Conservation (phyloP, 164 flowering plant genomes). For the Magnolia sinica region DNA sequence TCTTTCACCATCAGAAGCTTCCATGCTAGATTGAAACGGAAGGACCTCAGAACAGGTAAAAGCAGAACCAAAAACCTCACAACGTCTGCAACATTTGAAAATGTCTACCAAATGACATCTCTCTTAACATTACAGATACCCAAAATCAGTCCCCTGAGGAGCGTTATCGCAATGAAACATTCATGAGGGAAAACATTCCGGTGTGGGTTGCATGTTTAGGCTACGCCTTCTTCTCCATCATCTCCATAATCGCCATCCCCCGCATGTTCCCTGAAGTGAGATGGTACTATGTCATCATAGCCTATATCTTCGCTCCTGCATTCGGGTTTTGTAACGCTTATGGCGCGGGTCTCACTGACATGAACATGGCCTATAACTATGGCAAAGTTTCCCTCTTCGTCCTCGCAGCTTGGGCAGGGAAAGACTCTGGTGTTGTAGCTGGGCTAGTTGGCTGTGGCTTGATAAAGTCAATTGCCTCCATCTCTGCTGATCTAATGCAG, state of each 20-base stretch:
- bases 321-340: slow-evolving; percentile 94
- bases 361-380: slow-evolving; percentile 86
- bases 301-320: slow-evolving; percentile 77
- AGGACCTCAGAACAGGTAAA: slow-evolving; percentile 37
- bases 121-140: slow-evolving; percentile 32
- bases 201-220: slow-evolving; percentile 62
- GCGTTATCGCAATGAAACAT: slow-evolving; percentile 50
- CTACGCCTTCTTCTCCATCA: slow-evolving; percentile 45
- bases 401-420: slow-evolving; percentile 62
- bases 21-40: slow-evolving; percentile 25
- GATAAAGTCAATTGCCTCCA: slow-evolving; percentile 68
- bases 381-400: slow-evolving; percentile 86
- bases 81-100: neutral
- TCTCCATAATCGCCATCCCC: slow-evolving; percentile 74
- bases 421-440: slow-evolving; percentile 68
- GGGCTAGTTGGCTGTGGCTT: slow-evolving; percentile 85
- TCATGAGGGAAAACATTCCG: slow-evolving; percentile 69
- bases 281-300: slow-evolving; percentile 75
- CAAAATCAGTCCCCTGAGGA: slow-evolving; percentile 36
- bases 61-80: neutral
- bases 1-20: slow-evolving; percentile 37
- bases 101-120: neutral
- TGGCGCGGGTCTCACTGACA: slow-evolving; percentile 88
- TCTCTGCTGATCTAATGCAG: slow-evolving; percentile 85
- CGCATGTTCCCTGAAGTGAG: slow-evolving; percentile 73